A percentile compares a stretch with the other conserved stretches of the same genome.
These are phyloP conservation scores for Cyberlindnera mrakii DNA, from an alignment of 805 yeast genomes.

Conservation along the genomic window DNA sequence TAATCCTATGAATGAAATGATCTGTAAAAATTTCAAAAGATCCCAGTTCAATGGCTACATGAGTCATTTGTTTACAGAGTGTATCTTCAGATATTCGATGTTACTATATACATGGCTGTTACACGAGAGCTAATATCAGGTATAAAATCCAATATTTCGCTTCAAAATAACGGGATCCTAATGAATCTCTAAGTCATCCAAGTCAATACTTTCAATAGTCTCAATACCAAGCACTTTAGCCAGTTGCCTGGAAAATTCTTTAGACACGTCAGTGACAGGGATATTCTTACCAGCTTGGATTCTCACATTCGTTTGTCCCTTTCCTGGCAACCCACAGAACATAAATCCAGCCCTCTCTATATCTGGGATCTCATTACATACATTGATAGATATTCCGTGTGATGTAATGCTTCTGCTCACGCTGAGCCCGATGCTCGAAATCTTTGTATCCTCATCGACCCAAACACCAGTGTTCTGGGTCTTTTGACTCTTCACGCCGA, in stretches of 20 bases:
- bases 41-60: too few species aligned
- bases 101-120: too few species aligned
- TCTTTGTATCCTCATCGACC: slow-evolving; percentile 53
- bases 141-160: too few species aligned
- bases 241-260: slow-evolving; percentile 38
- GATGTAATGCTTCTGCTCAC: slow-evolving; percentile 79
- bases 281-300: slow-evolving; percentile 22
- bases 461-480: slow-evolving; percentile 88
- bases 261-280: slow-evolving; percentile 32
- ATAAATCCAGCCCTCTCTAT: slow-evolving; percentile 56
- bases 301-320: slow-evolving; percentile 48
- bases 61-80: too few species aligned
- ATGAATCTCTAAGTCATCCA: slow-evolving; percentile 26
- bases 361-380: slow-evolving; percentile 63
- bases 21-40: too few species aligned
- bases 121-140: too few species aligned
- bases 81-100: too few species aligned
- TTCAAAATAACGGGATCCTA: background rate
- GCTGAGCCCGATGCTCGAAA: slow-evolving; percentile 87
- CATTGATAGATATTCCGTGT: slow-evolving; percentile 85
- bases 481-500: slow-evolving; percentile 36
- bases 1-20: too few species aligned
- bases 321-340: slow-evolving; percentile 79
- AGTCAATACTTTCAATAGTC: slow-evolving; percentile 31
- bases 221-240: slow-evolving; percentile 33